A percentile compares a stretch with the other conserved stretches of the same genome.
Conservation (phyloP, 2,329 filamentous ascomycete genomes). For the Aspergillus flavus region DNA sequence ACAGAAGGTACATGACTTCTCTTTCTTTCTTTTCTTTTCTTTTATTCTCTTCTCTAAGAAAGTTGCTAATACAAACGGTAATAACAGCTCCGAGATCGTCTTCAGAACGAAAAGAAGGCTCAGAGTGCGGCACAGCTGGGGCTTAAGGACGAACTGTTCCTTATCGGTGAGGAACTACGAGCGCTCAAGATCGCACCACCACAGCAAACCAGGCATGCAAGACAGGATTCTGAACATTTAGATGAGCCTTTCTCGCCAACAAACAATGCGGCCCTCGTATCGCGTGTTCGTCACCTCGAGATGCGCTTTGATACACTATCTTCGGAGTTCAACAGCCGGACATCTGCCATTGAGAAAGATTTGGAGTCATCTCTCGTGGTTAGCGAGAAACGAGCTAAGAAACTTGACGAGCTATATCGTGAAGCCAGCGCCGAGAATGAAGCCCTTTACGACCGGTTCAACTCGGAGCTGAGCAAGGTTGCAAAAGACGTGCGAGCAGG, state of each 20-base stretch:
- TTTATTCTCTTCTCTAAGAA: background rate
- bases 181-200: constrained; percentile 36
- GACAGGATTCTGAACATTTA: constrained; percentile 28
- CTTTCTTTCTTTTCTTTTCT: background rate
- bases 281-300: constrained; percentile 68
- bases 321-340: constrained; percentile 62
- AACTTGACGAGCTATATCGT: constrained; percentile 85
- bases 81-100: constrained; percentile 68
- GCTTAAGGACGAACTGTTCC: constrained; percentile 74
- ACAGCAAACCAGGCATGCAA: constrained; percentile 40
- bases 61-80: background rate
- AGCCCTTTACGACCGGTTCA: constrained; percentile 87
- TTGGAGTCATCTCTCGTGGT: constrained; percentile 72
- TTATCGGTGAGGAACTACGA: constrained; percentile 79
- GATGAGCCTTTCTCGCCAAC: constrained; percentile 21
- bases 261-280: constrained; percentile 31
- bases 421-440: constrained; percentile 90
- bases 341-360: constrained; percentile 68
- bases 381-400: constrained; percentile 75
- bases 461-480: constrained; percentile 84
- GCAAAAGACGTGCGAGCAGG: constrained; percentile 73
- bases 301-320: constrained; percentile 63
- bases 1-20: constrained; percentile 50
- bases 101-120: constrained; percentile 77
- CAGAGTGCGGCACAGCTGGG: constrained; percentile 70